Evolutionary conservation across 306 rosid genomes (phyloP).

Genomic region (Pachyrhizus erosus): DNA sequence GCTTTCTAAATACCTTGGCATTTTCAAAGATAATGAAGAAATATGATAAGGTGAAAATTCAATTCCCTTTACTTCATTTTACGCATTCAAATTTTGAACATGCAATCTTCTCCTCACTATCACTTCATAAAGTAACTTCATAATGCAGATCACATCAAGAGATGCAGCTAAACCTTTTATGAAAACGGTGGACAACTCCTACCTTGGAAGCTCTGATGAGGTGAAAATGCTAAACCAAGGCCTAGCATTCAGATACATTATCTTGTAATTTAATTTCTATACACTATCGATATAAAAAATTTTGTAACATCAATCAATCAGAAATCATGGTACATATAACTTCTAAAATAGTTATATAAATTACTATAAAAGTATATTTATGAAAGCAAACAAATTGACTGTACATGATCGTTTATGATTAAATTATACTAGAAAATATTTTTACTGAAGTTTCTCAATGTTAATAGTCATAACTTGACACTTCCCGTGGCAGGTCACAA

Average conservation of each 20-base stretch:
- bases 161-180: conserved; percentile 60
- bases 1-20: conserved; percentile 74
- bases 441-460: neutral
- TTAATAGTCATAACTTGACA: neutral
- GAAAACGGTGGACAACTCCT: conserved; percentile 73
- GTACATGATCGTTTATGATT: neutral
- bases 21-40: conserved; percentile 86
- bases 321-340: neutral
- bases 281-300: neutral
- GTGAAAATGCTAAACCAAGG: conserved; percentile 39
- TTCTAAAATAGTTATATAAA: neutral
- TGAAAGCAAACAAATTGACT: too few relatives aligned
- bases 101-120: neutral
- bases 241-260: neutral
- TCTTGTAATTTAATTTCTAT: neutral
- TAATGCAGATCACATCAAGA: conserved; percentile 67
- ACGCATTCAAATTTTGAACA: neutral
- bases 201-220: conserved; percentile 72
- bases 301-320: neutral
- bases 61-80: neutral
- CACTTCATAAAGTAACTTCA: neutral
- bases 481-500: conserved; percentile 42
- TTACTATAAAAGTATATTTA: too few relatives aligned
- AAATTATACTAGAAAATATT: too few relatives aligned
- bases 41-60: conserved; percentile 67